Base-by-base conservation (phyloP, 805 yeast species). In the Candida oleophila region DNA sequence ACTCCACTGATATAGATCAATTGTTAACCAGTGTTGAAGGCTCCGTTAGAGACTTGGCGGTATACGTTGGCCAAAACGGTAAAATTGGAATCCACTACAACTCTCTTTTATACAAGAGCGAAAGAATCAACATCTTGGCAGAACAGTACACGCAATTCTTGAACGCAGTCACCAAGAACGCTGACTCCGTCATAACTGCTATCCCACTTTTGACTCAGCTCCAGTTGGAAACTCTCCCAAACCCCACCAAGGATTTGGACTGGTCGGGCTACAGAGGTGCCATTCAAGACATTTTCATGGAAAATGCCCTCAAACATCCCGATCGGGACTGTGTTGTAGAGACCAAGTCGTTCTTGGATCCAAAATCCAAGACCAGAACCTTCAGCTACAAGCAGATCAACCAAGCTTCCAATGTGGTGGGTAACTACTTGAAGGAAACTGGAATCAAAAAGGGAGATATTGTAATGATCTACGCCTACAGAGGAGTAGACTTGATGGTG, bases 401-500 rank as follows among this genome's bases (percentile, higher is more conserved):
- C 65, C 87, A 89, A 64, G 92, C 97, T 2, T 89, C 97, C 12
- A 94, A 95, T 60, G 78, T 90, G 22, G 91, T 94, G 15, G 98
- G 96, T 32, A 92, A 94, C 68, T 87, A 89, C 60, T 76, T 94
- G 57, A 83, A 88, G 48, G 69, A 78, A 21, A 81, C 85, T 4
- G 98, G 98, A 12, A 85, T 94, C 57, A 74, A 80, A 53, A 77
- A 87, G 59, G 99, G 98, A 47, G 98, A 94, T 64, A 89, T 94
- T 15, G 98, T 94, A 15, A 91, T 91, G 96, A 91, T 95, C 55
- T 94, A 94, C 63, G 97, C 99, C 21, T 89, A 92, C 60, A 83
- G 99, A 68, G 97, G 97, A 57, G 99, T 94, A 5, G 99, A 94
- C 63, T 74, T 94, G 51, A 89, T 94, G 81, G 89, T 95, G 38